Base-by-base conservation (phyloP, 2,329 filamentous ascomycete species). In the Lachnellula willkommii region DNA sequence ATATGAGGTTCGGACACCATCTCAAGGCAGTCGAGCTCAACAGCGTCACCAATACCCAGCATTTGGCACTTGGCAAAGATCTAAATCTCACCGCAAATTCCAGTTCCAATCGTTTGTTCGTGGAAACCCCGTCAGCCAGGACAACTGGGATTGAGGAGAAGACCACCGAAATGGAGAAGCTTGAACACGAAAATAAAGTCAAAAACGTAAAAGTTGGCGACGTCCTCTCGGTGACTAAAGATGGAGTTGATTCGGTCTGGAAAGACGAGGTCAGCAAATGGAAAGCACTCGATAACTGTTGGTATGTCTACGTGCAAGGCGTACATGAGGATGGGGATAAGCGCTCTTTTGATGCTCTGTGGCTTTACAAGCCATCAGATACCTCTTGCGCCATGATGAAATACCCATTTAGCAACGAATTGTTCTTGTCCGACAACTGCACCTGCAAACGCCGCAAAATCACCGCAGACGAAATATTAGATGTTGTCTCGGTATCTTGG, bases 361-460 rank as follows among this genome's bases (percentile, higher is more conserved):
- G 89, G 89, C 74, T 94, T 0, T 93, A 92, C 62, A 76, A 80
- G 2, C 80, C 89, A 0, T 74, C 76, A 0, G 85, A 94, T 53
- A 94, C 90, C 0, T 80, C 85, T 0, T 88, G 90, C 45, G 80
- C 78, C 0, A 72, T 79, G 5, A 84, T 85, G 71, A 78, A 77
- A 9, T 95, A 93, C 62, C 85, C 86, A 0, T 85, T 82, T 69
- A 59, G 72, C 0, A 88, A 91, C 51, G 89, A 95, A 69, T 70
- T 94, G 0, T 94, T 94, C 59, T 71, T 93, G 0, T 89, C 85
- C 0, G 82, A 90, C 50, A 83, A 91, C 56, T 93, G 90, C 71
- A 87, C 85, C 1, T 94, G 89, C 59, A 47, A 45, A 0, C 56
- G 55, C 0, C 56, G 72, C 0, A 75, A 77, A 28, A 74, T 89